Evolutionary conservation across 495 filamentous ascomycete genomes (phyloP), one percentile per base, ranked within the genome.

Genomic region (Ramalina peruviana): DNA sequence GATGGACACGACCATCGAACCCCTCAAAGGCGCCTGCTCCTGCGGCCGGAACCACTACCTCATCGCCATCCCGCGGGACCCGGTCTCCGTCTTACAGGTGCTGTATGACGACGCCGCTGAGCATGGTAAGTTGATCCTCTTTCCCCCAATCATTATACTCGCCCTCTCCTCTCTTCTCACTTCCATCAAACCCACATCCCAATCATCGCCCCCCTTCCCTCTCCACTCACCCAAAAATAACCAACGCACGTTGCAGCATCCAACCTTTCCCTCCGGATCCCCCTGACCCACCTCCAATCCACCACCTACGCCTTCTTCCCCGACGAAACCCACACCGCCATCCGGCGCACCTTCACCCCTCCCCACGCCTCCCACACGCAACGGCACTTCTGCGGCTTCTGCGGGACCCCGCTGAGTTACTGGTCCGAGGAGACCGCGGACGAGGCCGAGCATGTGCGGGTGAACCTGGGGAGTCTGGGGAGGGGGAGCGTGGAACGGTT

Each of bases 301-400:
- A 70, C 73, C 25, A 87, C 83, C 1, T 72, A 76, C 53, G 76
- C 87, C 37, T 81, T 80, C 64, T 86, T 80, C 60, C 74, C 80
- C 4, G 86, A 94, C 62, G 88, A 94, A 64, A 82, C 82, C 10
- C 81, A 78, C 54, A 51, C 63, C 19, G 73, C 68, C 43, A 94
- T 95, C 63, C 82, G 79, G 36, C 76, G 83, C 19, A 72, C 71
- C 26, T 92, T 86, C 66, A 77, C 76, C 3, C 74, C 81, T 5
- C 71, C 66, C 26, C 61, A 74, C 61, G 75, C 78, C 15, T 71
- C 72, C 16, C 65, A 75, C 54, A 65, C 76, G 0, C 76, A 79
- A 61, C 81, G 85, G 42, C 77, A 85, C 47, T 95, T 95, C 65
- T 95, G 88, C 64, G 88, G 88, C 0, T 89, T 84, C 67, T 94